phyloP scores from a whole-genome alignment of 192 early-diverging fungal genomes.

The Paraglomus occultum region DNA sequence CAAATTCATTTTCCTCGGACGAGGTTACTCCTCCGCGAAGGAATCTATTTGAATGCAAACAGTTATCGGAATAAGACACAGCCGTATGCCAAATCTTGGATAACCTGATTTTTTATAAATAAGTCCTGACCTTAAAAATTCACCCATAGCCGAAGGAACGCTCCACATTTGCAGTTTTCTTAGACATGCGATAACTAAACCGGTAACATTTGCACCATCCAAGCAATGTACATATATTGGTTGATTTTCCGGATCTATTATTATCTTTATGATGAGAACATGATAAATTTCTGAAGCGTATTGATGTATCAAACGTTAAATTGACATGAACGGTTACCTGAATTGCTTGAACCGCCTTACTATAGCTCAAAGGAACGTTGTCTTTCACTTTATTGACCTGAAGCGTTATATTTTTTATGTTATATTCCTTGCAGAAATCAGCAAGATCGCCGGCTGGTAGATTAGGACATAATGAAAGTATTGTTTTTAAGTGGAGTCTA shows the following conservation, averaged over 20 bases:
- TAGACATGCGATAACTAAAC: constrained; percentile 79
- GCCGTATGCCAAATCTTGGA: background rate
- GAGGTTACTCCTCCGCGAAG: constrained; percentile 57
- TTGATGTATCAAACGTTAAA: background rate
- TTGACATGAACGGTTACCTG: constrained; percentile 38
- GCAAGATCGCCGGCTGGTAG: constrained; percentile 57
- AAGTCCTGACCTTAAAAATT: constrained; percentile 61
- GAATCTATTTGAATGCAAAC: constrained; percentile 36
- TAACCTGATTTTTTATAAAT: constrained; percentile 27
- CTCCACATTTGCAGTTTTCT: constrained; percentile 92
- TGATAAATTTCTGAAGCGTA: background rate
- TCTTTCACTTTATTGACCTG: constrained; percentile 84
- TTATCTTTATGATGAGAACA: constrained; percentile 45
- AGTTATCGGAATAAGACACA: constrained; percentile 26
- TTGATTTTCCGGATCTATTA: constrained; percentile 68
- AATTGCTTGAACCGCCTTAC: constrained; percentile 63
- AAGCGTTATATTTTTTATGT: constrained; percentile 67
- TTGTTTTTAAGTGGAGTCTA: constrained; percentile 71
- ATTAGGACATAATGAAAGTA: constrained; percentile 84
- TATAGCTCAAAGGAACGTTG: constrained; percentile 78
- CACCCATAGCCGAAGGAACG: constrained; percentile 62
- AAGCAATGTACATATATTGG: constrained; percentile 91
- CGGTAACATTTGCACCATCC: constrained; percentile 86
- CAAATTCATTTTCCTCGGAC: constrained; percentile 72
- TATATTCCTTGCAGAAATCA: constrained; percentile 61